Conservation (phyloP, 2,329 filamentous ascomycete species). For the Pestalotiopsis sp. region DNA sequence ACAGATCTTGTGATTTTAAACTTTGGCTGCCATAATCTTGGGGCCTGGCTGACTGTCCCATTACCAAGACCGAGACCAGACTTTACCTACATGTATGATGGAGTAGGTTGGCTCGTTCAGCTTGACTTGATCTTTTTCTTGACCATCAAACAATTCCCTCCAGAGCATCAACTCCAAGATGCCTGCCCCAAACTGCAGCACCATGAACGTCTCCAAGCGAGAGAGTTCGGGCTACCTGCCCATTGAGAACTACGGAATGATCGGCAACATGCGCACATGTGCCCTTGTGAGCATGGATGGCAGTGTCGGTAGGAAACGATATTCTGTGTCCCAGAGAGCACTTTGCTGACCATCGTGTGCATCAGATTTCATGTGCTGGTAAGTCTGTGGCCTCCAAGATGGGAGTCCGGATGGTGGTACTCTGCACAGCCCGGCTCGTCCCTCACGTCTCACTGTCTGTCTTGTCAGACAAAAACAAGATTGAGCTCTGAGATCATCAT, state of each 20-base stretch:
- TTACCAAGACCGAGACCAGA: background rate
- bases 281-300: slow-evolving; percentile 75
- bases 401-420: background rate
- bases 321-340: background rate
- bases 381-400: slow-evolving; percentile 23
- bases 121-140: background rate
- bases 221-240: slow-evolving; percentile 50
- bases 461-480: background rate
- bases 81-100: background rate
- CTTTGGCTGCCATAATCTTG: background rate
- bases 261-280: slow-evolving; percentile 80
- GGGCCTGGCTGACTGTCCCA: background rate
- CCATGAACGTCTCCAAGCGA: slow-evolving; percentile 25
- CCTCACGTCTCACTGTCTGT: background rate
- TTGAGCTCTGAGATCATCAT: background rate
- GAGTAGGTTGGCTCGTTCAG: background rate
- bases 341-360: background rate
- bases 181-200: slow-evolving; percentile 21
- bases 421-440: background rate
- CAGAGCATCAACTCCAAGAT: slow-evolving; percentile 14
- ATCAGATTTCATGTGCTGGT: slow-evolving; percentile 76
- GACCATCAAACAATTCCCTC: background rate
- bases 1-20: background rate
- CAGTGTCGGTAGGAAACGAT: slow-evolving; percentile 48
- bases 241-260: slow-evolving; percentile 78